phyloP scores from a whole-genome alignment of 331 rosid species.

The Arachis monticola region DNA sequence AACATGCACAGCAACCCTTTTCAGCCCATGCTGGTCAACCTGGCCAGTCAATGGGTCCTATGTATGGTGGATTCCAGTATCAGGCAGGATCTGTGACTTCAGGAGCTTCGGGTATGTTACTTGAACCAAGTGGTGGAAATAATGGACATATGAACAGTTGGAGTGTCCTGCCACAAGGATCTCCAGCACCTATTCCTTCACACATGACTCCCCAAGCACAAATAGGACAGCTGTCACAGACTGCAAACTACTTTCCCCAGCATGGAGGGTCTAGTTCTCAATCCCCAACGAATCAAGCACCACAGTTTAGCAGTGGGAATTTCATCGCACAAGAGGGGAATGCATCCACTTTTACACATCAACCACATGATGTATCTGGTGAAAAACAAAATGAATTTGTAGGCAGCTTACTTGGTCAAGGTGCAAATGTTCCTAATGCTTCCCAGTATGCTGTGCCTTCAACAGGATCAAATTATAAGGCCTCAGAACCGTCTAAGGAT shows the following conservation, averaged over 20 bases:
- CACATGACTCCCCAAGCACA: constrained; percentile 54
- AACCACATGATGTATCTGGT: constrained; percentile 39
- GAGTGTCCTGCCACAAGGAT: constrained; percentile 54
- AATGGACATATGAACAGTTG: constrained; percentile 51
- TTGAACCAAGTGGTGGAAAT: constrained; percentile 50
- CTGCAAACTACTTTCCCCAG: constrained; percentile 51
- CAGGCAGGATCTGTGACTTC: constrained; percentile 47
- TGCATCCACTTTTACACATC: constrained; percentile 46
- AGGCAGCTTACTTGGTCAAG: constrained; percentile 54
- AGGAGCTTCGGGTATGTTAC: constrained; percentile 29
- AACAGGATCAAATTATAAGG: constrained; percentile 49
- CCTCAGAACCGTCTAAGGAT: constrained; percentile 58
- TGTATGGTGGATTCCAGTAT: constrained; percentile 50
- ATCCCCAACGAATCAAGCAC: constrained; percentile 45
- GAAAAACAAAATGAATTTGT: constrained; percentile 44
- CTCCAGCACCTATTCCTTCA: constrained; percentile 46
- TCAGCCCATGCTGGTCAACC: constrained; percentile 43
- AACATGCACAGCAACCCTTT: constrained; percentile 40
- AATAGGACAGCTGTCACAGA: constrained; percentile 49
- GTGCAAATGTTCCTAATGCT: constrained; percentile 46
- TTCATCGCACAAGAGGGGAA: constrained; percentile 53
- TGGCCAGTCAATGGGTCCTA: constrained; percentile 43
- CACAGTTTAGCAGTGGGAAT: constrained; percentile 53
- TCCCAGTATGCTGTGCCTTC: constrained; percentile 49
- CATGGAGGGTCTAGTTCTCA: constrained; percentile 55